Evolutionary conservation across 768 basidiomycete genomes (phyloP).

Genomic region (Trametopsis cervina): DNA sequence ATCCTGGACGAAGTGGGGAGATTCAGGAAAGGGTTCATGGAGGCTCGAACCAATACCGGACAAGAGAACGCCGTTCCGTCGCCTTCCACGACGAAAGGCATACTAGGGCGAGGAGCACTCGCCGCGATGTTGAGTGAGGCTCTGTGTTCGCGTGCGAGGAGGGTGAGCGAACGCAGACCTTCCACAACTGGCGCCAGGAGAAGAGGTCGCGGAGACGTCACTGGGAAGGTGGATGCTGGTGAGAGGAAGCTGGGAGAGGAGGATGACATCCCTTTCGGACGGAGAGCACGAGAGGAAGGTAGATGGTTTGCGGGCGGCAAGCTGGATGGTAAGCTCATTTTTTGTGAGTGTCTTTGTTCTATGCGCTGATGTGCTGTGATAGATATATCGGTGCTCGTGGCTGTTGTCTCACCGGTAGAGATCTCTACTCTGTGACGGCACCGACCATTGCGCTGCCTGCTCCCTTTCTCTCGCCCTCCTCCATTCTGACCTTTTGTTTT

Average conservation of each 20-base stretch:
- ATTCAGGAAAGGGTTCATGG: slow-evolving; percentile 38
- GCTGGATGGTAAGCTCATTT: slow-evolving; percentile 57
- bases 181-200: slow-evolving; percentile 7
- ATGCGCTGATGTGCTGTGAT: slow-evolving; percentile 1
- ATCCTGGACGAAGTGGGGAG: slow-evolving; percentile 73
- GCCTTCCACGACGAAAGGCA: slow-evolving; percentile 15
- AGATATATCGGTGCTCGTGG: slow-evolving; percentile 66
- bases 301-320: slow-evolving; percentile 75
- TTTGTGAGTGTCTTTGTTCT: background rate
- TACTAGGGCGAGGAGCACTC: slow-evolving; percentile 45
- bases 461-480: background rate
- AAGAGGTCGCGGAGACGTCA: slow-evolving; percentile 24
- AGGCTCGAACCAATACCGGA: too few relatives aligned
- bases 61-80: too few relatives aligned
- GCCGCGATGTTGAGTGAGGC: slow-evolving; percentile 74
- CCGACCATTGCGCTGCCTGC: background rate
- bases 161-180: slow-evolving; percentile 45
- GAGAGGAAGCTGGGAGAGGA: slow-evolving; percentile 6
- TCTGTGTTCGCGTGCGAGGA: slow-evolving; percentile 68
- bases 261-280: slow-evolving; percentile 74
- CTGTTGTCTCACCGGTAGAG: slow-evolving; percentile 48
- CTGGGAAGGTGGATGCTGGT: slow-evolving; percentile 8
- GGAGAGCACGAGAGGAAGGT: slow-evolving; percentile 72
- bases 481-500: background rate
- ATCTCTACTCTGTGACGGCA: too few relatives aligned